These are phyloP conservation scores for Hypericum perforatum DNA, from an alignment of 345 rosid genomes.

Conservation along the genomic window DNA sequence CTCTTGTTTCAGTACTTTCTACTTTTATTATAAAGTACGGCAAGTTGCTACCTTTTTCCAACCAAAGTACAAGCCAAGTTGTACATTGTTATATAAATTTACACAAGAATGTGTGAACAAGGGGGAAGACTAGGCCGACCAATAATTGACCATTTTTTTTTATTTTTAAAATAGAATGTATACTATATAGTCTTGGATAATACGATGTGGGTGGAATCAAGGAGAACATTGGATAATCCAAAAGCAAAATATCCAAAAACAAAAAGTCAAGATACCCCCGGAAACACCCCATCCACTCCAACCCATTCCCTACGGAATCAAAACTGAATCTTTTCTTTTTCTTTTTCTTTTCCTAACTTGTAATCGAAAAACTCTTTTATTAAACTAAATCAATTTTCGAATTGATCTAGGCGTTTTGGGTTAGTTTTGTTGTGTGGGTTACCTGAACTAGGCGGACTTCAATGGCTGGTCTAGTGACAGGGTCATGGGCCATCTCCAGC, in stretches of 20 bases:
- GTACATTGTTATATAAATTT: not conserved
- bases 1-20: too few relatives aligned
- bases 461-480: conserved; percentile 44
- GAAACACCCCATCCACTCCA: too few relatives aligned
- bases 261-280: too few relatives aligned
- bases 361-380: too few relatives aligned
- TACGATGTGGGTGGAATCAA: conserved; percentile 6
- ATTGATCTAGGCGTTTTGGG: too few relatives aligned
- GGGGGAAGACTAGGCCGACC: not conserved
- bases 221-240: conserved; percentile 7
- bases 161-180: too few relatives aligned
- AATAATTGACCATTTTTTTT: conserved; percentile 1
- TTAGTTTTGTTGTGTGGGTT: too few relatives aligned
- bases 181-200: conserved; percentile 7
- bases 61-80: not conserved
- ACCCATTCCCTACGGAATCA: not conserved
- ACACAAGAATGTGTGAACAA: not conserved
- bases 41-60: too few relatives aligned
- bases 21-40: too few relatives aligned
- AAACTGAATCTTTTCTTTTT: not conserved
- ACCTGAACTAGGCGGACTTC: conserved; percentile 59
- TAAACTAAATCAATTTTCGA: too few relatives aligned
- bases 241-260: conserved; percentile 8
- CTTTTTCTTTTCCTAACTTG: too few relatives aligned
- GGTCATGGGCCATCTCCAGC: conserved; percentile 37